Evolutionary conservation across 108 stramenopile genomes (phyloP), one percentile per base, ranked within the genome.

Genomic region (Hondaea fermentalgiana): DNA sequence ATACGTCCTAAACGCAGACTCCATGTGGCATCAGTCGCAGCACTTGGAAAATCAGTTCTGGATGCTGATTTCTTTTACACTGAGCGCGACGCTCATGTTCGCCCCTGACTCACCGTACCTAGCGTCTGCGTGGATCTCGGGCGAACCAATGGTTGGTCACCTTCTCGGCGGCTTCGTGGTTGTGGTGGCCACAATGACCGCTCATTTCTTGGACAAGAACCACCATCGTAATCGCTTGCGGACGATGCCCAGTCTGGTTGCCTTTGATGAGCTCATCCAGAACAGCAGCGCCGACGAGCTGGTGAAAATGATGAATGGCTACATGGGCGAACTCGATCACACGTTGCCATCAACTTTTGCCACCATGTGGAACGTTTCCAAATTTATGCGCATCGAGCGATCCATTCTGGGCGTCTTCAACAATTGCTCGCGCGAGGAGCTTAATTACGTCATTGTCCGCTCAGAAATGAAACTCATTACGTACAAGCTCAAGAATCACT

Each of bases 401-500:
- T 57, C 72, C 55, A 93, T 93, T 58, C 88, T 93, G 10, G 88
- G 76, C 51, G 89, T 92, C 59, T 87, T 93, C 47, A 89, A 44
- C n/a, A 91, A 93, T 8, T 91, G 92, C 57, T 57, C 91, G 10
- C 57, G 90, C 28, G 90, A 91, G 5, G 93, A 94, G 89, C 92
- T 94, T 19, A 94, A 94, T 60, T 92, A 92, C 45, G 87, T 93
- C 49, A 83, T 93, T 28, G 58, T 72, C 25, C 90, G 91, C 51
- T 42, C 90, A 45, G 90, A 90, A 42, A 87, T 93, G 29, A 91
- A 90, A 17, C 90, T 92, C 2, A 53, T 93, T 16, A 88, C 93
- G 57, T 93, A 93, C 92, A 93, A 93, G 76, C 47, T 93, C 57
- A 93, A 93, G 69, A 93, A 93, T 90, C 93, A 93, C 83, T 29